phyloP scores from a whole-genome alignment of 2,329 filamentous ascomycete genomes.

The Clarireedia monteithiana region DNA sequence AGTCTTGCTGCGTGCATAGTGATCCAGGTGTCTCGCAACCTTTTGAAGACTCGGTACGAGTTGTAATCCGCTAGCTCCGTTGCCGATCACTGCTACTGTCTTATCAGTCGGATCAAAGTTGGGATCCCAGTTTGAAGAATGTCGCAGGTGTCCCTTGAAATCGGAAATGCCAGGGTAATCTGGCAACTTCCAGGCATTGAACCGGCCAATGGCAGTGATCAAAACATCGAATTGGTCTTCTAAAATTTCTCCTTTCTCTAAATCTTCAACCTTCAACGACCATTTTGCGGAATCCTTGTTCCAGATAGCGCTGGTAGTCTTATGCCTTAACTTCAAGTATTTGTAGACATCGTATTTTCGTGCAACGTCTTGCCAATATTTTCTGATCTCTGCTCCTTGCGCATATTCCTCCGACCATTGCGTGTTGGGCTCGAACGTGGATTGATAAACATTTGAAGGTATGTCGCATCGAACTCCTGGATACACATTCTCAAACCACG shows the following conservation, averaged over 20 bases:
- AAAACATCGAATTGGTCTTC: slow-evolving; percentile 49
- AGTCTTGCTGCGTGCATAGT: slow-evolving; percentile 42
- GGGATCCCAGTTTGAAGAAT: slow-evolving; percentile 54
- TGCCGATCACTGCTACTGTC: slow-evolving; percentile 41
- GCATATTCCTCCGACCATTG: slow-evolving; percentile 65
- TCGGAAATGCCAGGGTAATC: slow-evolving; percentile 48
- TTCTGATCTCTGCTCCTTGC: slow-evolving; percentile 56
- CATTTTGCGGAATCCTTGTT: slow-evolving; percentile 43
- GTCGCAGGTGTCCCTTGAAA: slow-evolving; percentile 42
- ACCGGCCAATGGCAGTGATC: slow-evolving; percentile 55
- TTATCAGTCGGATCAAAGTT: slow-evolving; percentile 40
- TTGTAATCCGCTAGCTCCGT: slow-evolving; percentile 43
- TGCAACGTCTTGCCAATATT: slow-evolving; percentile 58
- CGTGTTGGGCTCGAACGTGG: slow-evolving; percentile 52
- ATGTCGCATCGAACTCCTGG: slow-evolving; percentile 21
- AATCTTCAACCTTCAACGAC: slow-evolving; percentile 34
- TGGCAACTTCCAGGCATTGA: slow-evolving; percentile 59
- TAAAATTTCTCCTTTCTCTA: slow-evolving; percentile 31
- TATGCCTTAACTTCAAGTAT: slow-evolving; percentile 45
- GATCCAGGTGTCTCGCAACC: slow-evolving; percentile 8
- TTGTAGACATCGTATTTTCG: slow-evolving; percentile 57
- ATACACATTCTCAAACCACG: slow-evolving; percentile 44
- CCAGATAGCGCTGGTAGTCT: slow-evolving; percentile 51
- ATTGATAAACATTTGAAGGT: slow-evolving; percentile 46
- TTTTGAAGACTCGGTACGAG: slow-evolving; percentile 39